Conservation (phyloP, 768 basidiomycete genomes). For the Calocybe gangraenosa region DNA sequence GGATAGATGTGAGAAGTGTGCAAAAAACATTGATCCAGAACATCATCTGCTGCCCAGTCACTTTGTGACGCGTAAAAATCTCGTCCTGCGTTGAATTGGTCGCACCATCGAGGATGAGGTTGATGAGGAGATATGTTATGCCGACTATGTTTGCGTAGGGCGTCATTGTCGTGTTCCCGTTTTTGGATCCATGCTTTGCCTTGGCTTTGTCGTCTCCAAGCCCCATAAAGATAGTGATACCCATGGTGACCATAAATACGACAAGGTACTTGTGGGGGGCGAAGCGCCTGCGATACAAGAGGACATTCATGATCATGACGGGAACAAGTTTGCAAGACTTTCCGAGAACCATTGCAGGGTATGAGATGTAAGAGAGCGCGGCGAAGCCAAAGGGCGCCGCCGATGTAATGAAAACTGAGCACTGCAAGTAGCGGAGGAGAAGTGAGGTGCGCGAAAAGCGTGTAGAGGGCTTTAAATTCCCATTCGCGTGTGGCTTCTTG, state of each 20-base stretch:
- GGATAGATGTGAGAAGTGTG: constrained; percentile 63
- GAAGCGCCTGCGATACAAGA: constrained; percentile 91
- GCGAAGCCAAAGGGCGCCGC: constrained; percentile 97
- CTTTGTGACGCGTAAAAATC: constrained; percentile 75
- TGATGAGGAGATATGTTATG: constrained; percentile 72
- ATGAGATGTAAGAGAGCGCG: constrained; percentile 91
- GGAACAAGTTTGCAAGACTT: constrained; percentile 99
- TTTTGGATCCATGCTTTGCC: constrained; percentile 30
- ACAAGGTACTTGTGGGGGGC: constrained; percentile 95
- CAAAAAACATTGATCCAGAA: constrained; percentile 93
- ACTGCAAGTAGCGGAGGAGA: constrained; percentile 76
- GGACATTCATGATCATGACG: constrained; percentile 95
- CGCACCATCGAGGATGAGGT: constrained; percentile 88
- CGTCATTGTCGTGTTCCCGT: constrained; percentile 28
- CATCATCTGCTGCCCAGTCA: constrained; percentile 97
- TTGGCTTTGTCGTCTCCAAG: constrained; percentile 61
- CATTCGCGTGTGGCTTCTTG: constrained; percentile 30
- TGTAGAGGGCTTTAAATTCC: constrained; percentile 25
- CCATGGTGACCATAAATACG: constrained; percentile 85
- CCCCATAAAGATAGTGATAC: constrained; percentile 94
- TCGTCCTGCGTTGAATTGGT: constrained; percentile 97
- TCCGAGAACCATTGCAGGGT: constrained; percentile 97
- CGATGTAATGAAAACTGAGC: constrained; percentile 80
- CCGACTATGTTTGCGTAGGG: constrained; percentile 67
- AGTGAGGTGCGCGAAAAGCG: constrained; percentile 43